Evolutionary conservation across 805 yeast species (phyloP), one percentile per base, ranked within the genome.

Genomic region (Kodamaea jinghongensis): DNA sequence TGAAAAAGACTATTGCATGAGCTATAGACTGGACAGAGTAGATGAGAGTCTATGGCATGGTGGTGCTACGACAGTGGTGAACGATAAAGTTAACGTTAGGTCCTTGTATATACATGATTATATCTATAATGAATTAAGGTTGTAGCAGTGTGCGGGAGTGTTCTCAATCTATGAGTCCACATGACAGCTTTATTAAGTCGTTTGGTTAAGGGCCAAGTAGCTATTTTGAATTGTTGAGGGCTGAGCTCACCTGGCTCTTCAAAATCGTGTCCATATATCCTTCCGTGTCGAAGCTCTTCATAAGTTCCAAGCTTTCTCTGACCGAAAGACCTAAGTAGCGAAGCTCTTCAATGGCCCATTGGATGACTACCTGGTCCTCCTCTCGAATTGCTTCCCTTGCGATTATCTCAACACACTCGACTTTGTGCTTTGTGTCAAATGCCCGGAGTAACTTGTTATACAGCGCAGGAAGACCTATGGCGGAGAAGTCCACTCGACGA

Each of bases 331-430:
- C 72, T 23, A 52, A 38, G 8, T 41, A 34, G 36, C 64, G 52
- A 41, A 65, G 48, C 43, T 64, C 70, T 6, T 51, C 47, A 4
- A 60, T 51, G 28, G 53, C 49, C 72, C 72, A 67, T 16, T 38
- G 17, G 3, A 63, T 27, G 6, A 54, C 42, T 2, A 39, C 43
- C 4, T 12, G 5, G 34, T 67, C 65, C 11, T 53, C 42, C 9
- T 56, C 57, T 29, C 30, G 27, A 2, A 56, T 27, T 2, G 71
- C 63, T 16, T 48, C 49, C 6, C 36, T 30, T 10, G 58, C 43
- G 2, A 66, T 55, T 1, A 49, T 38, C 15, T 46, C 41, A 31
- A 65, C 39, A 31, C 61, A 52, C 13, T 39, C 38, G 4, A 54
- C 22, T 14, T 54, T 39, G 36, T 50, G 50, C 17, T 30, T 36